Evolutionary conservation across 768 basidiomycete genomes (phyloP).

Genomic region (Auriculariales sp.): DNA sequence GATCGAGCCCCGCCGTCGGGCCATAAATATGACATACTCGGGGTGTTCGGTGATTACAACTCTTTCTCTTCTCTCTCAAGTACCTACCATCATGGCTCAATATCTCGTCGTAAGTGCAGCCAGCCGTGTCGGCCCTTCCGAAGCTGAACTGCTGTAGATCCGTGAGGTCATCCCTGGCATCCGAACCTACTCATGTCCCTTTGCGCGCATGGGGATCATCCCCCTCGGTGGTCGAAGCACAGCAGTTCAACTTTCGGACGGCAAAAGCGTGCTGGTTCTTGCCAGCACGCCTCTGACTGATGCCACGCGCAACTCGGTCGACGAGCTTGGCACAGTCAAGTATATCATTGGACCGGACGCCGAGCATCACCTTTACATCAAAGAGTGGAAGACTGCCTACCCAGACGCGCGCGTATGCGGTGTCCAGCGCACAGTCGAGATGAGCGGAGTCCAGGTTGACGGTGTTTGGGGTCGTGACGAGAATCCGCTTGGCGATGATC

Average conservation of each 20-base stretch:
- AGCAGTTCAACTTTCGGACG: conserved; percentile 51
- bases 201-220: conserved; percentile 47
- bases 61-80: too few species aligned
- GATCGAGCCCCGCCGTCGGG: too few species aligned
- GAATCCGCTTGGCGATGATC: too few species aligned
- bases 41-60: too few species aligned
- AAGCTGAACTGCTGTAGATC: too few species aligned
- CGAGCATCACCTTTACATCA: conserved; percentile 45
- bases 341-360: conserved; percentile 44
- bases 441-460: conserved; percentile 40
- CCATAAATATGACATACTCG: too few species aligned
- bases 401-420: conserved; percentile 60
- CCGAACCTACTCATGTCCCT: too few species aligned
- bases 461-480: too few species aligned
- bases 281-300: conserved; percentile 60
- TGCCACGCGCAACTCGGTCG: conserved; percentile 47
- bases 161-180: too few species aligned
- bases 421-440: conserved; percentile 41
- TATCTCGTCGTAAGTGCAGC: too few species aligned
- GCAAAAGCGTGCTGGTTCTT: conserved; percentile 71
- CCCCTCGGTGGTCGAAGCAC: conserved; percentile 77
- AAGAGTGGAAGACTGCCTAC: conserved; percentile 54
- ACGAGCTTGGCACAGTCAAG: conserved; percentile 56
- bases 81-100: too few species aligned
- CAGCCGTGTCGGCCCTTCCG: too few species aligned